phyloP scores from a whole-genome alignment of 192 early-diverging fungal species.

The Entomortierella lignicola region DNA sequence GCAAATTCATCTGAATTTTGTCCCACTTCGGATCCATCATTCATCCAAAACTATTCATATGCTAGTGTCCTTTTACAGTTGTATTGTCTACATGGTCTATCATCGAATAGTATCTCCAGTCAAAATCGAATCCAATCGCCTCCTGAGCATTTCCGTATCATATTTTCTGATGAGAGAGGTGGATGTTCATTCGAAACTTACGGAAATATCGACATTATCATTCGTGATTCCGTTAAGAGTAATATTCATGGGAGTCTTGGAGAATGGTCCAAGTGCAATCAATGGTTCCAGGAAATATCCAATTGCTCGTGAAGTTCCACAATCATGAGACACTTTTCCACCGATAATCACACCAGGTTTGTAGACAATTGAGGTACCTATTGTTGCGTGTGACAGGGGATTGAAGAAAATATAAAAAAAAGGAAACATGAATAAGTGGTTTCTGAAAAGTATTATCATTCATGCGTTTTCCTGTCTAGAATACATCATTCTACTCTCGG shows the following conservation, averaged over 20 bases:
- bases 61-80: too few relatives aligned
- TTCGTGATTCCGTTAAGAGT: slow-evolving; percentile 93
- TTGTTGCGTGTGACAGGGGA: too few relatives aligned
- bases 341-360: slow-evolving; percentile 92
- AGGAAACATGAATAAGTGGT: too few relatives aligned
- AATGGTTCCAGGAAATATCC: slow-evolving; percentile 96
- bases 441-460: background rate
- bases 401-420: too few relatives aligned
- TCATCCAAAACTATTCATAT: background rate
- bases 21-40: background rate
- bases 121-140: too few relatives aligned
- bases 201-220: slow-evolving; percentile 91
- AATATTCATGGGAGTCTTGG: slow-evolving; percentile 85
- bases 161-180: background rate
- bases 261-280: slow-evolving; percentile 92
- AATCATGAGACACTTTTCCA: slow-evolving; percentile 88
- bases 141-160: too few relatives aligned
- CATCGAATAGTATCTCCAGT: background rate
- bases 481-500: too few relatives aligned
- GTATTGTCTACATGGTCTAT: background rate
- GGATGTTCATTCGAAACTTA: slow-evolving; percentile 51
- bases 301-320: slow-evolving; percentile 85
- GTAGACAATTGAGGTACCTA: slow-evolving; percentile 85
- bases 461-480: background rate
- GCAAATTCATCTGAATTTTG: too few relatives aligned